Conservation (phyloP, 2,329 filamentous ascomycete species). For the Verticillium nonalfalfae region DNA sequence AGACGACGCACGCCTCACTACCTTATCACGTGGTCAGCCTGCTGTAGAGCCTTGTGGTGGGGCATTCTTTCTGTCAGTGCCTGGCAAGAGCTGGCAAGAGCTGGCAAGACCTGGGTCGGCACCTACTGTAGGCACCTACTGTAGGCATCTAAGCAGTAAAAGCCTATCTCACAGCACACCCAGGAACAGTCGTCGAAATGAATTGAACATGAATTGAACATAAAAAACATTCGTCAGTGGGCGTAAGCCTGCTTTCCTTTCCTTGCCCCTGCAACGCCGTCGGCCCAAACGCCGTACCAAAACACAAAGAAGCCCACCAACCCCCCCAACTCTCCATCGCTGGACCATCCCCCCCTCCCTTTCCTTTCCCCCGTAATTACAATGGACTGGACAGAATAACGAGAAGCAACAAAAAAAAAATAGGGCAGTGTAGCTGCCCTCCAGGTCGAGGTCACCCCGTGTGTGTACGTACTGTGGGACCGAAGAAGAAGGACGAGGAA, state of each 20-base stretch:
- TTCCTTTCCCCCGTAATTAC: background rate
- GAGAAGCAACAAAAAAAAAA: background rate
- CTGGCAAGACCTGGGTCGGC: too few relatives aligned
- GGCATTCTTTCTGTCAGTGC: too few relatives aligned
- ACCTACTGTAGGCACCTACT: too few relatives aligned
- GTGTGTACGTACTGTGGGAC: background rate
- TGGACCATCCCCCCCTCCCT: background rate
- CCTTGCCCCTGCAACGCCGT: background rate
- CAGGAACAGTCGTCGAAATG: too few relatives aligned
- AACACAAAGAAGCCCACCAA: too few relatives aligned
- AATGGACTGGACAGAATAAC: background rate
- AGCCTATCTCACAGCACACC: too few relatives aligned
- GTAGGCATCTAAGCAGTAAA: too few relatives aligned
- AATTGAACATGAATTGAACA: background rate
- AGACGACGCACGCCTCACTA: too few relatives aligned
- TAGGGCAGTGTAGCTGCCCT: background rate
- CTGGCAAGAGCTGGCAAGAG: too few relatives aligned
- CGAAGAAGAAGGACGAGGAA: background rate
- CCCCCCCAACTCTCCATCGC: background rate
- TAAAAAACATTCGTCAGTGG: background rate
- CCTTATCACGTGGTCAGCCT: too few relatives aligned
- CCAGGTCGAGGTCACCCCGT: background rate
- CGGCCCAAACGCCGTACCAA: background rate
- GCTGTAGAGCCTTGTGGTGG: too few relatives aligned
- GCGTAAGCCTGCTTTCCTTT: background rate